Evolutionary conservation across 352 stramenopile genomes (phyloP).

Genomic region (Phytophthora capsici): DNA sequence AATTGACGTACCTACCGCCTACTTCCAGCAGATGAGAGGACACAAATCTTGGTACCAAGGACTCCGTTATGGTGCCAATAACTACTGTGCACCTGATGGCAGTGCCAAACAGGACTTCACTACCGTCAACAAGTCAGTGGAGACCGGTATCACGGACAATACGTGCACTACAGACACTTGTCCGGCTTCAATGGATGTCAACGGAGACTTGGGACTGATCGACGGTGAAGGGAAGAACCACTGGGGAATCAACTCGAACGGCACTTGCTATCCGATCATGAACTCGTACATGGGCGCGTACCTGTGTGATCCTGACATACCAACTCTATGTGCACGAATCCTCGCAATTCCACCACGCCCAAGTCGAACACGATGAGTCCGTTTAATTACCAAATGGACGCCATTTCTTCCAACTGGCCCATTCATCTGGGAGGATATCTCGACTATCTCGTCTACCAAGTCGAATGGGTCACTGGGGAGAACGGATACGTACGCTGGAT

Average conservation of each 20-base stretch:
- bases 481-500: conserved; percentile 78
- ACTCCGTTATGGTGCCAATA: conserved; percentile 58
- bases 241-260: conserved; percentile 74
- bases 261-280: conserved; percentile 66
- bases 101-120: conserved; percentile 38
- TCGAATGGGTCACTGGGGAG: conserved; percentile 76
- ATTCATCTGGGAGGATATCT: conserved; percentile 65
- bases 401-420: conserved; percentile 77
- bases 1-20: conserved; percentile 48
- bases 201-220: conserved; percentile 46
- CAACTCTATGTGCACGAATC: conserved; percentile 41
- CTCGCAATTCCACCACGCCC: conserved; percentile 41
- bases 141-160: conserved; percentile 46
- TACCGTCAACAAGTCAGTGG: conserved; percentile 35
- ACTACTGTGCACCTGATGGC: conserved; percentile 35
- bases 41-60: conserved; percentile 71
- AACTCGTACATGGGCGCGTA: conserved; percentile 74
- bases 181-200: conserved; percentile 51
- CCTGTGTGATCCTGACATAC: conserved; percentile 62
- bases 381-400: conserved; percentile 84
- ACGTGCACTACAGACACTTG: conserved; percentile 43
- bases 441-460: conserved; percentile 68
- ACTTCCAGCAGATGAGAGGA: conserved; percentile 42
- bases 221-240: conserved; percentile 38
- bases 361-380: conserved; percentile 64